Base-by-base conservation (phyloP, 2,329 filamentous ascomycete species). In the Chaetomium globosum region DNA sequence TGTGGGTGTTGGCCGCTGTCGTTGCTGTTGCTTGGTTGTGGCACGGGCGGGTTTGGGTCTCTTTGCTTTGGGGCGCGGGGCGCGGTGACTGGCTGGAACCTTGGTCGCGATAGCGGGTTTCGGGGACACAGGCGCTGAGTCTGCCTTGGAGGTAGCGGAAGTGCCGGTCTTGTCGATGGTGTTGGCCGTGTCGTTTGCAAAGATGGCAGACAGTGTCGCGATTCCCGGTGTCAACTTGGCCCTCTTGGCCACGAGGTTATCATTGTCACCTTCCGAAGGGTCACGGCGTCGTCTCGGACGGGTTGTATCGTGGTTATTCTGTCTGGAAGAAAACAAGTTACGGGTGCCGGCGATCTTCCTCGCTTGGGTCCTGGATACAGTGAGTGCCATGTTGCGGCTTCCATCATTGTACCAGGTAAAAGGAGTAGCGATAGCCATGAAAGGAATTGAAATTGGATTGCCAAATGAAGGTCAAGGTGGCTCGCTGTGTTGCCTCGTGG, bases 281-380 rank as follows among this genome's bases (percentile, higher is more conserved):
- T 84, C 81, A 70, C 83, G 78, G 57, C 75, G 76, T 68, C 83
- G 80, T 76, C 85, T 85, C 72, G 71, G 54, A 58, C 65, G 61
- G 61, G 57, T 58, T 49, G 57, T 13, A 30, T 39, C 48, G 59
- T 67, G 69, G 70, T 71, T 71, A 67, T 71, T 73, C 69, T 12
- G 72, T 71, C 71, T 71, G 74, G 70, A 73, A 69, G 66, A 69
- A 67, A 63, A 68, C 33, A 36, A 67, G 71, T 67, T 69, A 65
- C 63, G 66, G 53, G 43, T 55, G 58, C 59, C 63, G 39, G 64
- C 60, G 49, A 66, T 72, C 70, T 73, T 71, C 52, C 80, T 78
- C 74, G 82, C 82, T 77, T 82, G 81, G 73, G 81, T 82, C 76
- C 80, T 75, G 72, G 81, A 82, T 43, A 68, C 61, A 73, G 81